Conservation (phyloP, 2,329 filamentous ascomycete species). For the Cordyceps fumosorosea region DNA sequence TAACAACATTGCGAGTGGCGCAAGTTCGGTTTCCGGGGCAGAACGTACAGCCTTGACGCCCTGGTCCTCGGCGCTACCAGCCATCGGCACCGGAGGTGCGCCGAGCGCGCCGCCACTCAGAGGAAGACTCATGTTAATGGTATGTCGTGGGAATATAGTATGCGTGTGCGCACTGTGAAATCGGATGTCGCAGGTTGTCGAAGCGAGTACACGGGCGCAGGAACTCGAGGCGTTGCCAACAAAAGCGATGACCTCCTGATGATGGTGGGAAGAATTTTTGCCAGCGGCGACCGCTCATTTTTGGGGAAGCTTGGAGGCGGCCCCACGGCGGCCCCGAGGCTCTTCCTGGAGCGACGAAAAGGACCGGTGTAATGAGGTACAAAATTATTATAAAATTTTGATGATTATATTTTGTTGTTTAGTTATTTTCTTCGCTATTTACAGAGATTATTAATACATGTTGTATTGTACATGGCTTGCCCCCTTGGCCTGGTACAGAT, state of each 20-base stretch:
- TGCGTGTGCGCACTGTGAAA: background rate
- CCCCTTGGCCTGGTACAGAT: no score
- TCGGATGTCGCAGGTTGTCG: background rate
- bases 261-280: slow-evolving; percentile 31
- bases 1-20: background rate
- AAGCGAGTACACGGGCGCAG: slow-evolving; percentile 1
- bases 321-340: background rate
- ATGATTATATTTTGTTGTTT: background rate
- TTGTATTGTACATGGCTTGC: background rate
- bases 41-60: slow-evolving; percentile 43
- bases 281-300: slow-evolving; percentile 30
- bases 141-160: background rate
- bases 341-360: background rate
- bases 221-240: slow-evolving; percentile 13
- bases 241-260: slow-evolving; percentile 13
- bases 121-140: slow-evolving; percentile 31
- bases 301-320: background rate
- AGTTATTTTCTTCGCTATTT: background rate
- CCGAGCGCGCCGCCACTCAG: slow-evolving; percentile 18
- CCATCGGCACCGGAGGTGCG: slow-evolving; percentile 17
- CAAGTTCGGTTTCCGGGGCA: slow-evolving; percentile 7
- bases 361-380: no score
- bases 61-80: slow-evolving; percentile 39
- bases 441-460: background rate
- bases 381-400: background rate